phyloP scores from a whole-genome alignment of 768 basidiomycete genomes.

The Trametes coccinea region DNA sequence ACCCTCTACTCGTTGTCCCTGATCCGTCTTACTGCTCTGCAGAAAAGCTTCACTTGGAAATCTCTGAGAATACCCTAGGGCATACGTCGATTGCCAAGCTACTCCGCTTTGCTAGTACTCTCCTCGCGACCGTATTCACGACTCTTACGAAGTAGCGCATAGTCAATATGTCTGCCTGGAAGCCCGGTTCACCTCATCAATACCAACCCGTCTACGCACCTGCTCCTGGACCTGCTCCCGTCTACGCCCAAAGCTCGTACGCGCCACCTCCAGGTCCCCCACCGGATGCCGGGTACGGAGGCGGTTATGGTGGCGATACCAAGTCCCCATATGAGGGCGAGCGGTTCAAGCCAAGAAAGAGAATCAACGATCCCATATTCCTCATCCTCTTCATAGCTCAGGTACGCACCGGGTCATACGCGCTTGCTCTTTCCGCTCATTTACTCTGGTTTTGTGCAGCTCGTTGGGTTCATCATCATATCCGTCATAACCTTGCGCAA shows the following conservation, averaged over 20 bases:
- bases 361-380: constrained; percentile 71
- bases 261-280: constrained; percentile 20
- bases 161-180: background rate
- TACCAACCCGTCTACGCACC: constrained; percentile 14
- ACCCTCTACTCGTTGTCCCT: too few relatives aligned
- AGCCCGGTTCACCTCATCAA: background rate
- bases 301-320: constrained; percentile 20
- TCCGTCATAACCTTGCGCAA: constrained; percentile 64
- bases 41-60: too few relatives aligned
- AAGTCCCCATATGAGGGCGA: constrained; percentile 61
- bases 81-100: background rate
- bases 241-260: constrained; percentile 22
- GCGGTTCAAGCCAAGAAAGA: constrained; percentile 68
- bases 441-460: constrained; percentile 36
- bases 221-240: constrained; percentile 30
- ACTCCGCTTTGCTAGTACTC: background rate
- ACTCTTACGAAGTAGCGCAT: background rate
- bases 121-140: constrained; percentile 5
- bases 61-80: too few relatives aligned
- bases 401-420: constrained; percentile 37
- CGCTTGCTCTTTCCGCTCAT: background rate
- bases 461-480: constrained; percentile 67
- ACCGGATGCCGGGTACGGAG: constrained; percentile 8
- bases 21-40: too few relatives aligned
- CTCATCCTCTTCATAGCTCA: constrained; percentile 71